Base-by-base conservation (phyloP, 2,329 filamentous ascomycete genomes). In the Fusarium miscanthi region DNA sequence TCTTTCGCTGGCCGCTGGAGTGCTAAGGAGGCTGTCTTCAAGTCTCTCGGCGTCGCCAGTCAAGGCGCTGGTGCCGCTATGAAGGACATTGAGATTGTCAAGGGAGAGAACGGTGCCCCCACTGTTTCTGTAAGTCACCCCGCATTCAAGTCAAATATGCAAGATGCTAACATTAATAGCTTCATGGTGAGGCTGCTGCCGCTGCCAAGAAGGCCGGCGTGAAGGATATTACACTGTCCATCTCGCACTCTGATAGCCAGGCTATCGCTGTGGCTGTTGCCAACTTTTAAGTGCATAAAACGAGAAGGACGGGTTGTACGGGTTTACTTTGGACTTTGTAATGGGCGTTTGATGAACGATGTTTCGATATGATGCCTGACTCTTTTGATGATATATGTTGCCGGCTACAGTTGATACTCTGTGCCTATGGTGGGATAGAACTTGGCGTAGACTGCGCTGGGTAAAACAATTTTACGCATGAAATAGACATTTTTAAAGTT, bases 1-100 rank as follows among this genome's bases (percentile, higher is more conserved):
- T 97, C 94, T 57, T 99, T 98, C 83, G 94, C 95, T 9, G 96
- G 96, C 54, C 91, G 94, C 76, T 99, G 96, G 96, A 95, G 92
- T 78, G 96, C 96, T 40, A 99, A 99, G 86, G 96, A 99, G 85
- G 96, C 96, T 33, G 95, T 99, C 2, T 99, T 99, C 88, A 99
- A 99, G 89, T 94, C 94, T 41, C 87, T 99, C 19, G 94, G 95
- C 74, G 95, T 98, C 17, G 85, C 88, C 76, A 92, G 95, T 83
- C 91, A 93, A 84, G 96, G 96, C 69, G 95, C 93, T 14, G 96
- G 97, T 73, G 95, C 96, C 66, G 88, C 94, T 21, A 83, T 99
- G 83, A 96, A 92, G 86, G 95, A 98, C 45, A 99, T 99, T 85
- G 97, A 99, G 85, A 95, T 99, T 77, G 82, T 90, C 70, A 92